phyloP scores from a whole-genome alignment of 305 asterid genomes.

The Nicotiana rustica region DNA sequence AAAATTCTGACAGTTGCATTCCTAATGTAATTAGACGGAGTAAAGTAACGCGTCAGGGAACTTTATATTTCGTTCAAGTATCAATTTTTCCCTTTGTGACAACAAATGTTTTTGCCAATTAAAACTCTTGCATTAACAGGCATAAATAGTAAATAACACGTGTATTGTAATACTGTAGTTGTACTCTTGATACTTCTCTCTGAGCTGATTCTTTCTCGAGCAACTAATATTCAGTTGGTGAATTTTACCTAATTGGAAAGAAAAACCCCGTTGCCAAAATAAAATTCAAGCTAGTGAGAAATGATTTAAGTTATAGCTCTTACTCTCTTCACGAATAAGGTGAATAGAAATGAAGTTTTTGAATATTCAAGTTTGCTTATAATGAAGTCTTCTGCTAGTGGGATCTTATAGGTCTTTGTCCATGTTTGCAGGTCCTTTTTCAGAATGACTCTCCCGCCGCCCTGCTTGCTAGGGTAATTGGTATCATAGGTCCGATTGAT shows the following conservation, averaged over 20 bases:
- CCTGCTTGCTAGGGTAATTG: slow-evolving; percentile 94
- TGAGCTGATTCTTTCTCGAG: neutral
- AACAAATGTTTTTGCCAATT: neutral
- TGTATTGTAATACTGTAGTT: neutral
- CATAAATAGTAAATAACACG: neutral
- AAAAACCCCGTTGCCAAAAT: neutral
- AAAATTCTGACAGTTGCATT: slow-evolving; percentile 1
- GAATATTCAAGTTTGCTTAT: neutral
- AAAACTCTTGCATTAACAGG: neutral
- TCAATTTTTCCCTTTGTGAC: neutral
- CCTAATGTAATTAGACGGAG: neutral
- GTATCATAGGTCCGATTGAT: slow-evolving; percentile 83
- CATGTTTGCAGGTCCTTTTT: slow-evolving; percentile 77
- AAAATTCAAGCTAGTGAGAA: slow-evolving; percentile 29
- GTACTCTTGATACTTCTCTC: neutral
- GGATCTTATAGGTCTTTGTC: slow-evolving; percentile 27
- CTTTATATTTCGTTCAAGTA: neutral
- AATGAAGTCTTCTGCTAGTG: neutral
- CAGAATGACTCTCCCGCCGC: slow-evolving; percentile 98
- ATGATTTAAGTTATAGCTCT: slow-evolving; percentile 12
- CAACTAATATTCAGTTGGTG: neutral
- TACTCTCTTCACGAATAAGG: neutral
- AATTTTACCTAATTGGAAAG: neutral
- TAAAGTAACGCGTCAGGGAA: neutral
- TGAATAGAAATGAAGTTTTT: neutral